Conservation (phyloP, 2,329 filamentous ascomycete species). For the Diaporthe sp. region DNA sequence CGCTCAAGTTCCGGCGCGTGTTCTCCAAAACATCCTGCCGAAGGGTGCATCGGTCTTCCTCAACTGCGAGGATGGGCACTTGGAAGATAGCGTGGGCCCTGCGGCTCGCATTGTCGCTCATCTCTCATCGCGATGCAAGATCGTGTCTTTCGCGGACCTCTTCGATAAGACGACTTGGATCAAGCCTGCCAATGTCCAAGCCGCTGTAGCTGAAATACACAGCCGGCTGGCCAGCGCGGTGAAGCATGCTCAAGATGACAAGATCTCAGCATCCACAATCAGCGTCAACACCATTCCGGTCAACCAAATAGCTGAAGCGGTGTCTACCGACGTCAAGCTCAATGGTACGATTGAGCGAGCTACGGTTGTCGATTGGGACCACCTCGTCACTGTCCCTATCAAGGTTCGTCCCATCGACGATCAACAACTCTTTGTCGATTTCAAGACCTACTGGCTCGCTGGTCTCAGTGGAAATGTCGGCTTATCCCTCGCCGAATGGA, state of each 20-base stretch:
- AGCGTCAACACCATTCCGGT: neutral
- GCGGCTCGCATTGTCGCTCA: neutral
- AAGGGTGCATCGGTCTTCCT: neutral
- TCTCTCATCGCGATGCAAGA: neutral
- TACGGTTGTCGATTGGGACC: slow-evolving; percentile 3
- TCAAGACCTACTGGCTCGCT: slow-evolving; percentile 50
- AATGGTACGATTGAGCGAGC: neutral
- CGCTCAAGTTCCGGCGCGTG: neutral
- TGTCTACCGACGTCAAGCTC: neutral
- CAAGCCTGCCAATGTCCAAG: neutral
- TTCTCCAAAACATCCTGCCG: neutral
- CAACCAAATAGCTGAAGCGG: neutral
- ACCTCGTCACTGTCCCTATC: neutral
- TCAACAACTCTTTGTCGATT: neutral
- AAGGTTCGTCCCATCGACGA: neutral
- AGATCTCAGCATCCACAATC: neutral
- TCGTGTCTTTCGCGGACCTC: neutral
- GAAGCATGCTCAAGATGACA: neutral
- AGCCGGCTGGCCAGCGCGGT: neutral
- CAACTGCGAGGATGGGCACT: neutral
- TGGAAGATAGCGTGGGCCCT: neutral
- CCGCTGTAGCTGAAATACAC: neutral
- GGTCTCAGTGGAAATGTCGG: slow-evolving; percentile 52
- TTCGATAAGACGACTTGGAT: neutral
- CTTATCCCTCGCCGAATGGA: slow-evolving; percentile 54